phyloP scores from a whole-genome alignment of 768 basidiomycete species.

The Naganishia kalamii region DNA sequence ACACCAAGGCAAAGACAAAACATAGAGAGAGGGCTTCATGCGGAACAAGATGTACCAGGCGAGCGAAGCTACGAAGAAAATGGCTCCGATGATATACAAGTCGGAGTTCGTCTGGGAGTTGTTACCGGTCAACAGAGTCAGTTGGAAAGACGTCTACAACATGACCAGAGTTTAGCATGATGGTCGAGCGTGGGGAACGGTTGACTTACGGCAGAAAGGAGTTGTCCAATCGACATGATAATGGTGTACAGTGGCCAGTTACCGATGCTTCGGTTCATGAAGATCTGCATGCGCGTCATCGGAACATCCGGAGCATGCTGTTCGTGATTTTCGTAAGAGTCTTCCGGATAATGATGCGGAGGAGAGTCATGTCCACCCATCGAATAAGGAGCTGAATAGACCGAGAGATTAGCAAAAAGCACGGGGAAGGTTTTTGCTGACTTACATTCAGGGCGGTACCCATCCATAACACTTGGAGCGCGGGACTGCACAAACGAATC shows the following conservation, averaged over 20 bases:
- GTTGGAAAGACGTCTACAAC: constrained; percentile 68
- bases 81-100: constrained; percentile 80
- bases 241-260: constrained; percentile 92
- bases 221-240: constrained; percentile 76
- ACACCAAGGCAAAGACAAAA: constrained; percentile 78
- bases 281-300: constrained; percentile 78
- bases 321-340: constrained; percentile 46
- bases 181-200: not conserved
- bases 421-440: constrained; percentile 22
- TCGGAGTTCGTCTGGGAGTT: constrained; percentile 74
- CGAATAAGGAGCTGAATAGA: constrained; percentile 26
- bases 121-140: constrained; percentile 78
- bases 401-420: constrained; percentile 20
- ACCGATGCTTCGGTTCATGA: constrained; percentile 67
- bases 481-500: constrained; percentile 44
- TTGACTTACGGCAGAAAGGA: constrained; percentile 44
- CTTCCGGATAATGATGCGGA: constrained; percentile 13
- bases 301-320: constrained; percentile 52
- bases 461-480: constrained; percentile 43
- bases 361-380: constrained; percentile 40
- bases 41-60: constrained; percentile 90
- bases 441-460: constrained; percentile 65
- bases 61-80: constrained; percentile 76
- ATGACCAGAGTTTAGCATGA: not conserved
- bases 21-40: constrained; percentile 77